phyloP scores from a whole-genome alignment of 1,284 basidiomycete genomes.

The Tremellales sp. region DNA sequence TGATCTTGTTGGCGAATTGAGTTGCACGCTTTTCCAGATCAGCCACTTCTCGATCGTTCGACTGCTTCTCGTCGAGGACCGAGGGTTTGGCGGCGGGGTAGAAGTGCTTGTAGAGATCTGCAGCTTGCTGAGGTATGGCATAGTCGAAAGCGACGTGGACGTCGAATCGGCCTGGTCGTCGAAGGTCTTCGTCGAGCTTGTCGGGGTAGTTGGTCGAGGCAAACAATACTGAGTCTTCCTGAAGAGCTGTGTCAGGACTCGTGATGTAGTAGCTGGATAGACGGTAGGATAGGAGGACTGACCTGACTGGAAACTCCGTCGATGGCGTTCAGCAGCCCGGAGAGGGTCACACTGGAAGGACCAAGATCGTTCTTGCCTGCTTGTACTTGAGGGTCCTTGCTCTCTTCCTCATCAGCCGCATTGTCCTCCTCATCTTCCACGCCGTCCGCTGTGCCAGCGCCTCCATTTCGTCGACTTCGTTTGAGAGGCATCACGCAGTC shows the following conservation, averaged over 20 bases:
- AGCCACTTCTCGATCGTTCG: too few species aligned
- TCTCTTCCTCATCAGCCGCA: too few species aligned
- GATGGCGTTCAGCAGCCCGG: slow-evolving; percentile 32
- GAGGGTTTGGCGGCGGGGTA: slow-evolving; percentile 55
- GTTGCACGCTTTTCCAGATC: slow-evolving; percentile 16
- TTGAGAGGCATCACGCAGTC: not conserved
- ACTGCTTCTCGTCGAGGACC: not conserved
- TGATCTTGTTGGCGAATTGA: slow-evolving; percentile 12
- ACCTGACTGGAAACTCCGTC: slow-evolving; percentile 34
- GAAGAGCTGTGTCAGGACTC: slow-evolving; percentile 1
- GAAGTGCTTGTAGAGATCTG: slow-evolving; percentile 73
- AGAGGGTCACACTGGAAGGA: slow-evolving; percentile 29
- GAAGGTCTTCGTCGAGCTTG: slow-evolving; percentile 32
- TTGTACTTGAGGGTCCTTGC: too few species aligned
- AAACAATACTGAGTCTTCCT: slow-evolving; percentile 13
- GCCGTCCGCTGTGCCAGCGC: too few species aligned
- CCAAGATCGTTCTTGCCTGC: too few species aligned
- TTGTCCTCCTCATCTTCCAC: too few species aligned
- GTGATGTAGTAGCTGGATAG: too few species aligned
- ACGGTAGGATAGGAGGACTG: not conserved
- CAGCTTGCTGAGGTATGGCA: slow-evolving; percentile 76
- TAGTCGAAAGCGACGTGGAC: slow-evolving; percentile 20
- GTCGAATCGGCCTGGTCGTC: slow-evolving; percentile 33
- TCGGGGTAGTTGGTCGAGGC: slow-evolving; percentile 24
- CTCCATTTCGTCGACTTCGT: not conserved